Percentiles rank a stretch among this genome's conserved stretches.
These are phyloP conservation scores for Heliosperma pusillum DNA, from an alignment of 148 eudicot species.

Conservation along the genomic window DNA sequence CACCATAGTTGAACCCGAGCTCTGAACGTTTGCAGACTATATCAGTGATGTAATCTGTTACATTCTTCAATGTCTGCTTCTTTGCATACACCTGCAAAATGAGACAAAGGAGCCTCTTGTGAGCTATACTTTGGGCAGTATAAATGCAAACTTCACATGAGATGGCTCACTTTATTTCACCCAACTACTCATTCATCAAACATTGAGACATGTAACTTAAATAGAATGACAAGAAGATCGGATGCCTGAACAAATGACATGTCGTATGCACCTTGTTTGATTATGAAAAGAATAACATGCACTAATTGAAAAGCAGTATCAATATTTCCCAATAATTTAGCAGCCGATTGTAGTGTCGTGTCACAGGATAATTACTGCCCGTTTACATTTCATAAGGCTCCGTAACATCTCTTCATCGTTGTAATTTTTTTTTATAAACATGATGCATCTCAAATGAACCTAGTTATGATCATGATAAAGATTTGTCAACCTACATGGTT, in stretches of 20 bases:
- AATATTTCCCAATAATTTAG: not conserved
- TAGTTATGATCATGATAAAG: not conserved
- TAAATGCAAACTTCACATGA: not conserved
- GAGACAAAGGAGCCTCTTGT: not conserved
- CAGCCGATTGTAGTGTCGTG: not conserved
- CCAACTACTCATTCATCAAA: not conserved
- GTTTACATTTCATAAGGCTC: not conserved
- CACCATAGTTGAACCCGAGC: conserved; percentile 84
- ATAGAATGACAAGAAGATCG: not conserved
- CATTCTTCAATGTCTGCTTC: conserved; percentile 77
- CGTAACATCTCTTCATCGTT: not conserved
- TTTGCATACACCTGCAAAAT: conserved; percentile 78
- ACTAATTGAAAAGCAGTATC: not conserved
- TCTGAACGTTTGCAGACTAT: conserved; percentile 84
- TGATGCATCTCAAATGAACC: not conserved
- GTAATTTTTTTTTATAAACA: not conserved
- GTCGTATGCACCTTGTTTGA: not conserved
- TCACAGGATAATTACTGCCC: not conserved
- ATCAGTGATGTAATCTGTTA: conserved; percentile 83
- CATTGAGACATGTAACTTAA: not conserved
- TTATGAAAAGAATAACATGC: not conserved
- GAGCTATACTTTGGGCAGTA: not conserved
- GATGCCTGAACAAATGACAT: not conserved
- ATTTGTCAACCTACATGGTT: not conserved
- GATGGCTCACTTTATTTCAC: not conserved